These are phyloP conservation scores for Verbascum thapsus DNA, from an alignment of 257 asterid species.

Conservation along the genomic window DNA sequence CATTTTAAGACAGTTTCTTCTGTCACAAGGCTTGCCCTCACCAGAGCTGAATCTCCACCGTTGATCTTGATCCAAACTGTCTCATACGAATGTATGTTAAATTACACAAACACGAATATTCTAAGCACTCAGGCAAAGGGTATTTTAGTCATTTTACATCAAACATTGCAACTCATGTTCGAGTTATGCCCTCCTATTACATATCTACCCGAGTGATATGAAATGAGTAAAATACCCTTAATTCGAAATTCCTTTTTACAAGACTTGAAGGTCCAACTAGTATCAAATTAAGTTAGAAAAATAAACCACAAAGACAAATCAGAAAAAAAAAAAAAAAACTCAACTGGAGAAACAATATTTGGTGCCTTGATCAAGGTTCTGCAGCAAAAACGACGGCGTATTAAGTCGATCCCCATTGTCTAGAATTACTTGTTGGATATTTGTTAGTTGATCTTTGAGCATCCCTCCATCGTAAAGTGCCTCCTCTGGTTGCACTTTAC, in stretches of 20 bases:
- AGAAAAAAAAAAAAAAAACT: constrained; percentile 5
- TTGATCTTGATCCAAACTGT: constrained; percentile 70
- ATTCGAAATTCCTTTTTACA: too few species aligned
- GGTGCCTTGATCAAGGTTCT: constrained; percentile 42
- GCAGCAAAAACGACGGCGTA: constrained; percentile 39
- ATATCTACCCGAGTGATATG: too few species aligned
- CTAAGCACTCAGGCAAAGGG: too few species aligned
- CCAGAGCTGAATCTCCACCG: constrained; percentile 37
- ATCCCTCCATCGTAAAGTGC: constrained; percentile 76
- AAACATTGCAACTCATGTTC: too few species aligned
- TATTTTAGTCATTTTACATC: too few species aligned
- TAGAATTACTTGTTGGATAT: constrained; percentile 6
- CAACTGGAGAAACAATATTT: constrained; percentile 70
- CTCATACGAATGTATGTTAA: not conserved
- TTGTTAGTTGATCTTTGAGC: constrained; percentile 40
- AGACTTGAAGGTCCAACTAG: too few species aligned
- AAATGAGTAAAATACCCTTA: too few species aligned
- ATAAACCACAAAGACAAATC: too few species aligned
- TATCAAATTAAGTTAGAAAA: too few species aligned
- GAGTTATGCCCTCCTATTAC: too few species aligned
- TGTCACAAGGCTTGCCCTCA: constrained; percentile 49
- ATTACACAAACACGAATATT: not conserved
- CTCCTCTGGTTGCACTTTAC: constrained; percentile 56
- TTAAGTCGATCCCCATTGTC: constrained; percentile 26
- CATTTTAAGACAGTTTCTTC: constrained; percentile 40